These are phyloP conservation scores for Phaffia australis DNA, from an alignment of 768 basidiomycete genomes.

Conservation along the genomic window DNA sequence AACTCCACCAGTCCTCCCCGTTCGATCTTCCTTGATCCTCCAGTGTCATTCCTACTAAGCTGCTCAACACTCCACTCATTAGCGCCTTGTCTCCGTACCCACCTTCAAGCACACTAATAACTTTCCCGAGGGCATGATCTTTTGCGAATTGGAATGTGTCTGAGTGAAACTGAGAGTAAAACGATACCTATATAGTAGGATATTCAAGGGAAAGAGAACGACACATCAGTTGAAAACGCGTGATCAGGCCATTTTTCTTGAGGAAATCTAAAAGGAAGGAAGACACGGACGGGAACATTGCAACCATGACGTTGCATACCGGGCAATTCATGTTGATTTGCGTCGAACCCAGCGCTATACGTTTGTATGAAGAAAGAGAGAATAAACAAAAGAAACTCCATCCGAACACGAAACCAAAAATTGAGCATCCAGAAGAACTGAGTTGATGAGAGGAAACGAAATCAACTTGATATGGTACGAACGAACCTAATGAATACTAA, in stretches of 20 bases:
- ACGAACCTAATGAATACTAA: conserved; percentile 74
- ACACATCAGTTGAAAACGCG: background rate
- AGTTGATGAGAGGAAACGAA: background rate
- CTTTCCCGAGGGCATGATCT: conserved; percentile 52
- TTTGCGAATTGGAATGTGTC: conserved; percentile 61
- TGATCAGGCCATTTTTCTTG: background rate
- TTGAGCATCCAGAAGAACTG: background rate
- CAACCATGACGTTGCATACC: conserved; percentile 87
- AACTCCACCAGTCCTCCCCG: conserved; percentile 50
- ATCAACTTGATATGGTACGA: background rate
- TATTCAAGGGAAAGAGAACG: background rate
- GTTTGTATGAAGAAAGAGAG: too few species aligned
- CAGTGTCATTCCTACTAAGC: conserved; percentile 53
- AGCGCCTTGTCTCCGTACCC: conserved; percentile 88
- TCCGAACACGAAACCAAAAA: background rate
- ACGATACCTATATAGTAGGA: conserved; percentile 43
- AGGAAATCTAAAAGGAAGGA: background rate
- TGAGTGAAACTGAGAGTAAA: conserved; percentile 70
- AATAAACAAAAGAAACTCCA: background rate
- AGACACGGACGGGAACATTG: conserved; percentile 53
- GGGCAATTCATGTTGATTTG: conserved; percentile 77
- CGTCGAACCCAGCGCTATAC: conserved; percentile 81
- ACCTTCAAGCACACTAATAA: conserved; percentile 86
- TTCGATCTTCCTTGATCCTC: conserved; percentile 30
- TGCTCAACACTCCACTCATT: conserved; percentile 69